A percentile compares a stretch with the other conserved stretches of the same genome.
These are phyloP conservation scores for Dipodascus geniculatus DNA, from an alignment of 805 yeast genomes.

Conservation along the genomic window DNA sequence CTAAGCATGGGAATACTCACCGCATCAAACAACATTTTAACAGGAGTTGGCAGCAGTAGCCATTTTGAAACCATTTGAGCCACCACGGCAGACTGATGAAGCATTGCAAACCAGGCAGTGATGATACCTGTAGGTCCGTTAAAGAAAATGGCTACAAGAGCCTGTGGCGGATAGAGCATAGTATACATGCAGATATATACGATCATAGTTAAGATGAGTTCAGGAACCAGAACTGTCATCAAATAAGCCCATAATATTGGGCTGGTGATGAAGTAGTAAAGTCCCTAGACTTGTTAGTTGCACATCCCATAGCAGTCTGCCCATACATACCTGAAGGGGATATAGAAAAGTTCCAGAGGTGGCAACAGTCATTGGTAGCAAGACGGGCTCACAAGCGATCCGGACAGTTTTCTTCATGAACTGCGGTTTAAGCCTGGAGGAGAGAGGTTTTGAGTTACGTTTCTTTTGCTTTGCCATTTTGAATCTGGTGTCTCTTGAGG, in stretches of 20 bases:
- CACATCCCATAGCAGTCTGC: too few species aligned
- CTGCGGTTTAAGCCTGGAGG: background rate
- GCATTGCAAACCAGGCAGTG: conserved; percentile 33
- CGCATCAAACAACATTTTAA: conserved; percentile 36
- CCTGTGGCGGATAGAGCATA: conserved; percentile 35
- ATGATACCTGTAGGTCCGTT: conserved; percentile 42
- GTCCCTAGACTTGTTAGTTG: conserved; percentile 26
- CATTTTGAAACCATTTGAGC: conserved; percentile 33
- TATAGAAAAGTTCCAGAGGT: conserved; percentile 21
- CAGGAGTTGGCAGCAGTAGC: conserved; percentile 37
- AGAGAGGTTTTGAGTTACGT: background rate
- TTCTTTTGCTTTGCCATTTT: background rate
- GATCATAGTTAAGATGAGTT: conserved; percentile 28
- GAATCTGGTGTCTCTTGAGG: background rate
- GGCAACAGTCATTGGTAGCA: conserved; percentile 16
- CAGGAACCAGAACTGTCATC: conserved; percentile 35
- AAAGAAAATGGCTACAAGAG: conserved; percentile 30
- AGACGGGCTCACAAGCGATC: conserved; percentile 13
- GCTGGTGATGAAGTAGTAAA: conserved; percentile 29
- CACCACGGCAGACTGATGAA: conserved; percentile 33
- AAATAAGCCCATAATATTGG: conserved; percentile 38
- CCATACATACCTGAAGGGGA: conserved; percentile 20
- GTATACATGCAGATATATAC: conserved; percentile 29
- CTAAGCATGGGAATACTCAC: conserved; percentile 16
- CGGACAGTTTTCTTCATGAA: background rate